phyloP scores from a whole-genome alignment of 805 yeast genomes.

The Candida glaebosa region DNA sequence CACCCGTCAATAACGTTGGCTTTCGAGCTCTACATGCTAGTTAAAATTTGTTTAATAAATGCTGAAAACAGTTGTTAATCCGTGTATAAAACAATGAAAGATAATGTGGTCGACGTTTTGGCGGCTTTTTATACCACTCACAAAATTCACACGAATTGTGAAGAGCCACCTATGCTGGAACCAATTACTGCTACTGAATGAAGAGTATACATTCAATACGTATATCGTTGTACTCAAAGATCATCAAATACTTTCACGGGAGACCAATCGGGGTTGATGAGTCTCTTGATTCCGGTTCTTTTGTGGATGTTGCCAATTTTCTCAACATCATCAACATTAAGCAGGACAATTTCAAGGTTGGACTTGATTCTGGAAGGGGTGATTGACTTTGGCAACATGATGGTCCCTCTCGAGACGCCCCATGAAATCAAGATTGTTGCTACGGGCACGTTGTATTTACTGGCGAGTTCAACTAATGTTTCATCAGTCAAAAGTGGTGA shows the following conservation, averaged over 20 bases:
- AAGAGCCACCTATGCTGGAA: too few relatives aligned
- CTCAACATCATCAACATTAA: slow-evolving; percentile 35
- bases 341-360: slow-evolving; percentile 31
- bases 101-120: background rate
- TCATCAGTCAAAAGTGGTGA: slow-evolving; percentile 50
- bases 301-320: slow-evolving; percentile 23
- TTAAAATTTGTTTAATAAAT: too few relatives aligned
- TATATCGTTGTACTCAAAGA: slow-evolving; percentile 4
- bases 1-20: background rate
- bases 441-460: slow-evolving; percentile 39
- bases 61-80: too few relatives aligned
- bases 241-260: slow-evolving; percentile 10
- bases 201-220: too few relatives aligned
- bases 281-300: slow-evolving; percentile 27
- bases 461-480: slow-evolving; percentile 41
- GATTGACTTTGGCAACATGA: slow-evolving; percentile 41
- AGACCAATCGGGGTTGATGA: slow-evolving; percentile 33
- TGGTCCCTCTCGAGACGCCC: slow-evolving; percentile 55
- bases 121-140: background rate
- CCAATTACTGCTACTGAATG: too few relatives aligned
- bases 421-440: slow-evolving; percentile 56
- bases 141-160: too few relatives aligned
- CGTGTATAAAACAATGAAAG: too few relatives aligned
- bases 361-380: slow-evolving; percentile 25
- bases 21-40: too few relatives aligned